These are phyloP conservation scores for Pythium dissotocum DNA, from an alignment of 352 stramenopile species.

Conservation along the genomic window DNA sequence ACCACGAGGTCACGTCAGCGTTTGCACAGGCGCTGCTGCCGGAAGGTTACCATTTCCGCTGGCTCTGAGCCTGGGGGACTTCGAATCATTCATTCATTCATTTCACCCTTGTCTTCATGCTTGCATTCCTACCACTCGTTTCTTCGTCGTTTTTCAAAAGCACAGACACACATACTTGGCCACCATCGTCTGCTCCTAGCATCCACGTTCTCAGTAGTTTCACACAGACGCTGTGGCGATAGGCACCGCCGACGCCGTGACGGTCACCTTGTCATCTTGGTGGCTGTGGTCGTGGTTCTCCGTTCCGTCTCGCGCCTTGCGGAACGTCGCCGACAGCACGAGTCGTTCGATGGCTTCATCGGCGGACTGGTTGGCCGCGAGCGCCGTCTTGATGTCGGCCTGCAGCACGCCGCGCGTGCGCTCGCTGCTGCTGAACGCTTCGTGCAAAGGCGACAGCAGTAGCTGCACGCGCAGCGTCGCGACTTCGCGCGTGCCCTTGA, in stretches of 20 bases:
- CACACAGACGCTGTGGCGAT: background rate
- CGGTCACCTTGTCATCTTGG: background rate
- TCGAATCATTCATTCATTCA: background rate
- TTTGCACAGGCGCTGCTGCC: background rate
- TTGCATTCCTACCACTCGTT: background rate
- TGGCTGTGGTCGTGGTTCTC: background rate
- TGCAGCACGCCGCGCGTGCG: constrained; percentile 36
- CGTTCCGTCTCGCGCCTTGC: constrained; percentile 3
- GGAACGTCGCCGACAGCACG: constrained; percentile 25
- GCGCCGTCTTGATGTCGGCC: constrained; percentile 41
- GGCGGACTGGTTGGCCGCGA: constrained; percentile 54
- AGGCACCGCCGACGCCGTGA: background rate
- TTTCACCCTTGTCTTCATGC: background rate
- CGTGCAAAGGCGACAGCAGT: constrained; percentile 19
- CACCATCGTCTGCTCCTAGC: too few relatives aligned
- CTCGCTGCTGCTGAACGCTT: constrained; percentile 7
- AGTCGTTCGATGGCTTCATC: constrained; percentile 66
- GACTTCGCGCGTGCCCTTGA: constrained; percentile 28
- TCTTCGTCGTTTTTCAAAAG: background rate
- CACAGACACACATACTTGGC: background rate
- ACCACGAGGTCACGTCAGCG: background rate
- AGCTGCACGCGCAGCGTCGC: constrained; percentile 27
- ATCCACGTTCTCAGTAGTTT: background rate
- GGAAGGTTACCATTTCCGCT: background rate
- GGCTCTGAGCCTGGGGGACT: background rate